Evolutionary conservation across 371 early-diverging fungal species (phyloP).

Genomic region (Mortierella sp.): DNA sequence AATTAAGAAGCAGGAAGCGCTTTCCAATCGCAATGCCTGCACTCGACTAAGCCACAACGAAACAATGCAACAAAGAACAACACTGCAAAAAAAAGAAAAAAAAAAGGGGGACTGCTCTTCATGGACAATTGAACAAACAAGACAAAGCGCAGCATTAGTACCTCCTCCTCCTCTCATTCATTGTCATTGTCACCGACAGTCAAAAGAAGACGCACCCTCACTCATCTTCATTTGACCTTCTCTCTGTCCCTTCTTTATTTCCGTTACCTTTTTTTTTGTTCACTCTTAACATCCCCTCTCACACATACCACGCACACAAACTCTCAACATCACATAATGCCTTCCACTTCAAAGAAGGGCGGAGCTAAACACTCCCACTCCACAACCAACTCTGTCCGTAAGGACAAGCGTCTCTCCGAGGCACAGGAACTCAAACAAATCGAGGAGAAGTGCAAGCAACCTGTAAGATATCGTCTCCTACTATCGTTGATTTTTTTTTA

Average conservation of each 20-base stretch:
- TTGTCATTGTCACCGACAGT: constrained; percentile 2
- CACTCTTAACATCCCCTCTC: background rate
- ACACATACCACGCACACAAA: background rate
- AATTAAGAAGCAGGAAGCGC: background rate
- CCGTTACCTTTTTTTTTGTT: background rate
- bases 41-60: background rate
- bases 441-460: constrained; percentile 44
- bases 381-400: constrained; percentile 20
- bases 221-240: background rate
- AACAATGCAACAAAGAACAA: background rate
- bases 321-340: constrained; percentile 20
- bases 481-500: background rate
- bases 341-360: constrained; percentile 31
- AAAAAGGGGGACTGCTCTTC: constrained; percentile 1
- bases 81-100: background rate
- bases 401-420: constrained; percentile 43
- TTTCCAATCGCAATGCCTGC: background rate
- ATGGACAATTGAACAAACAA: background rate
- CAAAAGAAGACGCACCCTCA: background rate
- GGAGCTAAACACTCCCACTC: constrained; percentile 31
- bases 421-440: constrained; percentile 52
- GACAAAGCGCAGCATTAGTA: background rate
- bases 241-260: background rate
- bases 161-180: background rate
- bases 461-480: constrained; percentile 25